Evolutionary conservation across 2,329 filamentous ascomycete genomes (phyloP), one percentile per base, ranked within the genome.

Genomic region (Epichloe amarillans): DNA sequence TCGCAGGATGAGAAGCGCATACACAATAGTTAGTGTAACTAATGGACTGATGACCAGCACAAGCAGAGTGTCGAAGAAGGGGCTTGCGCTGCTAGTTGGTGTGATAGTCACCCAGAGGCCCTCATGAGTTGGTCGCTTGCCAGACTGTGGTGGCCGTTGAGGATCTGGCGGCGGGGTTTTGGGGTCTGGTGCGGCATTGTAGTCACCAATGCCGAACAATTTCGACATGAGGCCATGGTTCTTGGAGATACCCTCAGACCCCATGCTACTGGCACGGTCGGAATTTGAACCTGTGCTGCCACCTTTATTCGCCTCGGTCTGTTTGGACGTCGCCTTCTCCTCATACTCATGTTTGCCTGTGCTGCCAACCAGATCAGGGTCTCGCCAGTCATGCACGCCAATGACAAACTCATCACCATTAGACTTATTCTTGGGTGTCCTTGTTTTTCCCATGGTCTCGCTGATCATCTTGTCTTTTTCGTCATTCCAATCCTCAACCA

Each of bases 31-130:
- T 60, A 98, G 69, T 1, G 93, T 97, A 49, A 97, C 83, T 14
- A 98, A 70, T 7, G 93, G 93, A 61, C 90, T 96, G 50, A 97
- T 83, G 35, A 98, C 89, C n/a, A 98, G 74, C 8, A 98, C 89
- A n/a, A 97, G 74, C 3, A 98, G 76, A 0, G 91, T 97, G 64
- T 98, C 93, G 58, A 97, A 90, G 70, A 98, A 95, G 0, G 93
- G 90, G 58, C 85, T 94, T 5, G 86, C 85, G 55, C 88, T 91
- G 66, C 82, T 91, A 0, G 89, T 90, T 1, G 90, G 93, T 1
- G 88, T 93, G 50, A 98, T 80, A 7, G 93, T 95, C n/a, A 98
- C 88, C 89, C 89, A 97, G 4, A 98, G 77, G 2, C 89, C 91
- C 59, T 93, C 83, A 38, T 74, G 69, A 58, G 53, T 15, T 30